Conservation (phyloP, 2,329 filamentous ascomycete species). For the Xylariaceae sp. region DNA sequence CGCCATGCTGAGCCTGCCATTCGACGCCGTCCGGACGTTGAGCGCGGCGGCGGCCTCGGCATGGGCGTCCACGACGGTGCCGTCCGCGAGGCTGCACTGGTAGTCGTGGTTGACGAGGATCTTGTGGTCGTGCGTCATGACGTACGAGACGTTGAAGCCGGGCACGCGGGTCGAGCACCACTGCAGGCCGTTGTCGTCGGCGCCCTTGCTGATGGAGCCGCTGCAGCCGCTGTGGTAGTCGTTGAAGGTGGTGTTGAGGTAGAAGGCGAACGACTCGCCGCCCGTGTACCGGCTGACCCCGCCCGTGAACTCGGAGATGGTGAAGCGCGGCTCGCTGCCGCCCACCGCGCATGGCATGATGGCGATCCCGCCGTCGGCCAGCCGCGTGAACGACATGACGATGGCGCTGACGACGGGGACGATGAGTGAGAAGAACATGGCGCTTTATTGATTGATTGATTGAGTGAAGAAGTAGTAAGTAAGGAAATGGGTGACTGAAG, state of each 20-base stretch:
- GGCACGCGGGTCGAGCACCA: conserved; percentile 16
- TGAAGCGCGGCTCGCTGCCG: conserved; percentile 6
- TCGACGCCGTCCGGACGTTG: background rate
- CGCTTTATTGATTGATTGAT: too few species aligned
- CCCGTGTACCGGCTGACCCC: conserved; percentile 15
- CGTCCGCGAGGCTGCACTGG: conserved; percentile 12
- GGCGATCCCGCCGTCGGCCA: conserved; percentile 8
- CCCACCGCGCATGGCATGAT: conserved; percentile 12
- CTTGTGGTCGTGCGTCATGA: conserved; percentile 13
- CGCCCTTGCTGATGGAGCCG: conserved; percentile 10
- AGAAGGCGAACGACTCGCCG: conserved; percentile 18
- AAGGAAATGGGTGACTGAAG: too few species aligned
- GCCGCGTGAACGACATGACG: conserved; percentile 14
- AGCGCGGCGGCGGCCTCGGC: conserved; percentile 12
- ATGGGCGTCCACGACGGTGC: conserved; percentile 9
- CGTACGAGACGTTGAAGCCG: conserved; percentile 16
- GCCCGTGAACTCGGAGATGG: conserved; percentile 15
- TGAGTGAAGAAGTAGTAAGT: too few species aligned
- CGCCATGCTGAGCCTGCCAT: conserved; percentile 11
- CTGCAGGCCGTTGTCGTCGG: conserved; percentile 13
- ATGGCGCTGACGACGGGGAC: conserved; percentile 15
- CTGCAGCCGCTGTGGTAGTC: conserved; percentile 18
- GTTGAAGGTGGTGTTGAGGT: conserved; percentile 16
- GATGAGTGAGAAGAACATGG: conserved; percentile 14
- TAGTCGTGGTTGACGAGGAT: conserved; percentile 13